Conservation (phyloP, 768 basidiomycete genomes). For the Arthromyces matolae region DNA sequence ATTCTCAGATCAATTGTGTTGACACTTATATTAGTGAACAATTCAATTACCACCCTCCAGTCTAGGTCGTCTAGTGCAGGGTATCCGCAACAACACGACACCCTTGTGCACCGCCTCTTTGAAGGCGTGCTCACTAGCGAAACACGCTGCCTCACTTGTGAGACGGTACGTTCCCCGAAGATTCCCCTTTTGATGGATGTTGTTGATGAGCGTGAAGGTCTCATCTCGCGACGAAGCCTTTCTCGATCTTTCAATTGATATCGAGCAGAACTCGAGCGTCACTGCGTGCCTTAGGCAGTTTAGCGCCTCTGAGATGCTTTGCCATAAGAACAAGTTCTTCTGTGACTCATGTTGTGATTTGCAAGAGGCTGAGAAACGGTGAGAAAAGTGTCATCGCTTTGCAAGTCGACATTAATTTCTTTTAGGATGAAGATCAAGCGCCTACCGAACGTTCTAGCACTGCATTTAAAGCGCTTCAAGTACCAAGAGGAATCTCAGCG, state of each 20-base stretch:
- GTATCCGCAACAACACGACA: slow-evolving; percentile 48
- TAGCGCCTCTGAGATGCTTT: slow-evolving; percentile 97
- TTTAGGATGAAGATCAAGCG: slow-evolving; percentile 97
- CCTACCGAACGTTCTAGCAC: slow-evolving; percentile 89
- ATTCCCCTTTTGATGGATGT: slow-evolving; percentile 6
- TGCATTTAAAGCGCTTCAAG: slow-evolving; percentile 98
- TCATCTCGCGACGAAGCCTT: slow-evolving; percentile 95
- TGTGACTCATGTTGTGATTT: slow-evolving; percentile 96
- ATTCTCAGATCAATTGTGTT: slow-evolving; percentile 3
- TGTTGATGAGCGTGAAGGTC: slow-evolving; percentile 42
- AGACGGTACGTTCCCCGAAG: slow-evolving; percentile 64
- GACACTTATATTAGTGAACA: slow-evolving; percentile 44
- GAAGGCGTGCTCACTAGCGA: slow-evolving; percentile 95
- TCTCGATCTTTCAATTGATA: slow-evolving; percentile 98
- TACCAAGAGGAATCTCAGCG: slow-evolving; percentile 89
- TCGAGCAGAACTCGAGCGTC: slow-evolving; percentile 96
- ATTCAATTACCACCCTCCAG: slow-evolving; percentile 54
- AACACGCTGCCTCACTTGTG: slow-evolving; percentile 96
- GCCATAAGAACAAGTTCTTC: slow-evolving; percentile 97
- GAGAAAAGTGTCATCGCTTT: slow-evolving; percentile 21
- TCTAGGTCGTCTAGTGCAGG: slow-evolving; percentile 45
- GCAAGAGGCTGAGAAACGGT: slow-evolving; percentile 98
- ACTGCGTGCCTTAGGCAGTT: slow-evolving; percentile 95
- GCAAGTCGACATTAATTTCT: background rate
- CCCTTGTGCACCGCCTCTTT: slow-evolving; percentile 89